phyloP scores from a whole-genome alignment of 805 yeast species.

The Sugiyamaella chiloensis region DNA sequence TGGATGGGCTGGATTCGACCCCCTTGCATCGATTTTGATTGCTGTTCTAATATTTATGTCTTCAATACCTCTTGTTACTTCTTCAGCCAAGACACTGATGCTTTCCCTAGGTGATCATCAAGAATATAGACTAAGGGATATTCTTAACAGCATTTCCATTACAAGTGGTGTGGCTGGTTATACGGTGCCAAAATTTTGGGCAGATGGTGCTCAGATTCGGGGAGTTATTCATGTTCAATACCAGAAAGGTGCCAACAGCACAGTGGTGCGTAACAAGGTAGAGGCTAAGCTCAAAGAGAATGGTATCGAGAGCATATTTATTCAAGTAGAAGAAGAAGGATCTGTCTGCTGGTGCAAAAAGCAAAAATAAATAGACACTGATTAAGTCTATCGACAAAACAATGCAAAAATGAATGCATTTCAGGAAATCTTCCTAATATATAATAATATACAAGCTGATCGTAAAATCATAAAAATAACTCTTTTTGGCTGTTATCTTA shows the following conservation, averaged over 20 bases:
- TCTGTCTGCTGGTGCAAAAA: slow-evolving; percentile 64
- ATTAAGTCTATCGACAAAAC: too few species aligned
- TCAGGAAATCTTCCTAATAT: too few species aligned
- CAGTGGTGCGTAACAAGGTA: slow-evolving; percentile 57
- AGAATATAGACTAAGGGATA: slow-evolving; percentile 60
- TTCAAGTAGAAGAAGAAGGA: slow-evolving; percentile 65
- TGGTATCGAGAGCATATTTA: slow-evolving; percentile 52
- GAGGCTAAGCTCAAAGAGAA: slow-evolving; percentile 50
- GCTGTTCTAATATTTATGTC: slow-evolving; percentile 77
- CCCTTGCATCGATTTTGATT: slow-evolving; percentile 84
- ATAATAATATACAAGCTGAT: too few species aligned
- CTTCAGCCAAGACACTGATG: slow-evolving; percentile 72
- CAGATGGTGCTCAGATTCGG: slow-evolving; percentile 47
- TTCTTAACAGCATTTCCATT: slow-evolving; percentile 62
- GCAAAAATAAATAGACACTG: not conserved
- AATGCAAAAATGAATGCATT: not conserved
- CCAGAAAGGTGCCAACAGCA: slow-evolving; percentile 58
- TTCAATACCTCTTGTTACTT: slow-evolving; percentile 76
- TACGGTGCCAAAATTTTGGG: slow-evolving; percentile 92
- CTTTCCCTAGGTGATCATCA: slow-evolving; percentile 57
- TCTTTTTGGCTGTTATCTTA: too few species aligned
- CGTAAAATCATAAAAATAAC: too few species aligned
- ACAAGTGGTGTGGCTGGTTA: slow-evolving; percentile 81
- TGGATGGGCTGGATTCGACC: slow-evolving; percentile 81
- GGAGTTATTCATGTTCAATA: slow-evolving; percentile 86